Base-by-base conservation (phyloP, 169 alveolate species). In the Cryptosporidium xiaoi region DNA sequence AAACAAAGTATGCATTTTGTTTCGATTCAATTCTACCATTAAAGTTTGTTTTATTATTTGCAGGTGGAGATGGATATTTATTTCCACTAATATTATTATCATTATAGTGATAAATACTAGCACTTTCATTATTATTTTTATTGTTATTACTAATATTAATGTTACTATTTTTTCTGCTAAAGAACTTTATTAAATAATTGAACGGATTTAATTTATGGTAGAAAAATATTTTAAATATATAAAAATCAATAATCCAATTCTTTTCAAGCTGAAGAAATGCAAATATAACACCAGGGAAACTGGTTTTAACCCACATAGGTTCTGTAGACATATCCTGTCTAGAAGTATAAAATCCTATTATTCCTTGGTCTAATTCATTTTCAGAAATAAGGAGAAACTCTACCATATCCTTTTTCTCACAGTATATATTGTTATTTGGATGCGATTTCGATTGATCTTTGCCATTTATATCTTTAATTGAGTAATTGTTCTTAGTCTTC, bases 291-390 rank as follows among this genome's bases (percentile, higher is more conserved):
- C 87, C 71, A 40, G 87, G 87, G 15, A 62, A 60, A 31, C 87
- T 77, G 5, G 71, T 62, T 44, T 77, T 77, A 15, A 77, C 71
- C 87, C 87, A 77, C 87, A 77, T 77, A 13, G 87, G 87, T 48
- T 60, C 71, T 3, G 71, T 58, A 29, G 62, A 15, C n/a, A 60
- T 36, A 15, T 77, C 60, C 24, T 56, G 50, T 48, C 48, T 77
- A 10, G 87, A 77, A 8, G 87, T 77, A 34, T 77, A 77, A 44
- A 77, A 77, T 60, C 87, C 87, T 3, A 77, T 62, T 13, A 60
- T 40, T 20, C 87, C 87, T 34, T 64, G 58, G 20, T 60, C 71
- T 12, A 40, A 3, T 40, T 77, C 51, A 60, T 77, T 62, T 62
- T 77, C 87, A 4, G 71, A 60, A 60, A 77, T 77, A 64, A 69